These are phyloP conservation scores for Wickerhamiella spandovensis DNA, from an alignment of 805 yeast species.

Conservation along the genomic window DNA sequence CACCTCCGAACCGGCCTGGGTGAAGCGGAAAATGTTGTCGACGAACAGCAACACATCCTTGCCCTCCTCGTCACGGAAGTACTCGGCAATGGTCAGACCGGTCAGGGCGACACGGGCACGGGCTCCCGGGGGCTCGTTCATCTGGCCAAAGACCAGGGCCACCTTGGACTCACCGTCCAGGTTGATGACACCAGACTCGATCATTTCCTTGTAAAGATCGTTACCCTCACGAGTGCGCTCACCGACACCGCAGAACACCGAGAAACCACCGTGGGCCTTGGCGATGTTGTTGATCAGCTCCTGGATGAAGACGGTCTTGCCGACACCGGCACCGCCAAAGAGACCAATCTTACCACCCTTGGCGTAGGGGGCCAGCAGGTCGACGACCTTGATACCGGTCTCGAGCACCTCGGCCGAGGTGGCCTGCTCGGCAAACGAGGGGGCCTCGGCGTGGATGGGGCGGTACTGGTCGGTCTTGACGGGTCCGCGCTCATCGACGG, in stretches of 20 bases:
- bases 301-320: conserved; percentile 98
- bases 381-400: conserved; percentile 99
- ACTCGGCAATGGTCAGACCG: conserved; percentile 99
- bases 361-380: conserved; percentile 97
- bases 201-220: conserved; percentile 99
- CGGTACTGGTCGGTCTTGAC: conserved; percentile 80
- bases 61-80: conserved; percentile 99
- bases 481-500: conserved; percentile 99
- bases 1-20: conserved; percentile 99
- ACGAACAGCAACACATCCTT: conserved; percentile 99
- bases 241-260: conserved; percentile 99
- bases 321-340: conserved; percentile 99
- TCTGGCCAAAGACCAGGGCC: conserved; percentile 98
- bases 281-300: conserved; percentile 99
- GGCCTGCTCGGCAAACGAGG: conserved; percentile 90
- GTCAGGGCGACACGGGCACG: conserved; percentile 99
- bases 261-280: conserved; percentile 99
- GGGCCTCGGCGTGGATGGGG: conserved; percentile 99
- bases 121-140: conserved; percentile 99
- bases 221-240: conserved; percentile 99
- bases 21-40: conserved; percentile 99
- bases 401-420: conserved; percentile 96
- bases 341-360: conserved; percentile 99
- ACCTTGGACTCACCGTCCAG: conserved; percentile 99
- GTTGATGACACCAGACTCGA: conserved; percentile 99